Evolutionary conservation across 768 basidiomycete genomes (phyloP), one percentile per base, ranked within the genome.

Genomic region (Lentinula detonsa): DNA sequence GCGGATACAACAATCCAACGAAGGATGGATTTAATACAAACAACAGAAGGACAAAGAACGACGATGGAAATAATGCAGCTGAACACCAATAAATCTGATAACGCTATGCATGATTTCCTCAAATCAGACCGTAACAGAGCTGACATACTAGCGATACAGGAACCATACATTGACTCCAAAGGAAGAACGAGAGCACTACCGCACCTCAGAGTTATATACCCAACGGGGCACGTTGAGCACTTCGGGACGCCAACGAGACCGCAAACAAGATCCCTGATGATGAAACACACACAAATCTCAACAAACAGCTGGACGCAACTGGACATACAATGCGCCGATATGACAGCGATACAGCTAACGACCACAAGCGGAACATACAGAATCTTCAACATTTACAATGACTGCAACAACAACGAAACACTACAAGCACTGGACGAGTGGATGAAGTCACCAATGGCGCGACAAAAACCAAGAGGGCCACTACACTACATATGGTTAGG

Each of bases 401-500:
- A 60, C 53, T 63, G 68, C 57, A 23, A 55, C 0, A 51, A 68
- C 45, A 40, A 61, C 37, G 5, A 34, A 13, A 39, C 59, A 4
- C 3, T 54, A 45, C n/a, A 33, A n/a, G 10, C 39, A 66, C 0
- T 35, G 5, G 21, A 49, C 21, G 28, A 23, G 1, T 49, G 48
- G 48, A 49, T 49, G 48, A 31, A n/a, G 21, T 23, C 21, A 7
- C 21, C 18, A 49, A n/a, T 7, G 7, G 48, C 48, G 7, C 18
- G 48, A 49, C 7, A 5, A 10, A 31, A 7, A 10, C 48, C 48
- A 15, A 49, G 48, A 23, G 21, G 28, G 50, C 1, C 5, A 33
- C 0, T 64, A 45, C 59, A 49, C 64, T 9, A 21, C 39, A 60
- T 76, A 3, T 78, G 74, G 77, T 42, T 65, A 0, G 73, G 79